Base-by-base conservation (phyloP, 495 filamentous ascomycete genomes). In the Mytilinidion resinicola region DNA sequence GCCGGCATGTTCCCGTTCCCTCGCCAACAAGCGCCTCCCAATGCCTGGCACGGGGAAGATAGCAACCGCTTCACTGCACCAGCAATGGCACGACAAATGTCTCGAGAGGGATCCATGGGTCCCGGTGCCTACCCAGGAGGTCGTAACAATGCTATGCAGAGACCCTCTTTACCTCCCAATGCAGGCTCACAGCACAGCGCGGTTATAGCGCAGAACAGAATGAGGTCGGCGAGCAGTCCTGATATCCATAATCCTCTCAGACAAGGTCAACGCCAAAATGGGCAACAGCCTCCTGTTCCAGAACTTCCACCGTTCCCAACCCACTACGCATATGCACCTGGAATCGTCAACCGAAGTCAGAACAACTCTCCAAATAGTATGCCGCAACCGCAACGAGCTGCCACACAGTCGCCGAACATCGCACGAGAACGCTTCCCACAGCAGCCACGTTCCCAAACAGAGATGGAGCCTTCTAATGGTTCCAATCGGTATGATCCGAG, bases 31-130 rank as follows among this genome's bases (percentile, higher is more conserved):
- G 84, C 81, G 6, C 80, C 85, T 20, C 72, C 60, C 64, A 85
- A 73, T 63, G 78, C 81, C 55, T 81, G 79, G 76, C 77, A 79
- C 52, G 77, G 77, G 20, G 87, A 91, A 38, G 87, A 90, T 20
- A 77, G 73, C 57, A 87, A 86, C 69, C 85, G 89, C 38, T 91
- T 88, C 64, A 96, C 93, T 1, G 90, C 92, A 4, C 92, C 91
- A 19, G 90, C 88, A 9, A 81, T 90, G 76, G 85, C 85, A 38
- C 83, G 91, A 38, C 86, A 80, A 15, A 79, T 85, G 30, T 93
- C 91, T 9, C 78, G 89, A 54, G 91, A 96, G 61, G 89, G 88
- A 1, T 85, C 78, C 80, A 80, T 61, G 75, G 75, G n/a, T 86
- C 82, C 62, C 76, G 80, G 46, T 14, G 39, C 9, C 14, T 64